phyloP scores from a whole-genome alignment of 495 filamentous ascomycete genomes.

The Penicillium flavigenum region DNA sequence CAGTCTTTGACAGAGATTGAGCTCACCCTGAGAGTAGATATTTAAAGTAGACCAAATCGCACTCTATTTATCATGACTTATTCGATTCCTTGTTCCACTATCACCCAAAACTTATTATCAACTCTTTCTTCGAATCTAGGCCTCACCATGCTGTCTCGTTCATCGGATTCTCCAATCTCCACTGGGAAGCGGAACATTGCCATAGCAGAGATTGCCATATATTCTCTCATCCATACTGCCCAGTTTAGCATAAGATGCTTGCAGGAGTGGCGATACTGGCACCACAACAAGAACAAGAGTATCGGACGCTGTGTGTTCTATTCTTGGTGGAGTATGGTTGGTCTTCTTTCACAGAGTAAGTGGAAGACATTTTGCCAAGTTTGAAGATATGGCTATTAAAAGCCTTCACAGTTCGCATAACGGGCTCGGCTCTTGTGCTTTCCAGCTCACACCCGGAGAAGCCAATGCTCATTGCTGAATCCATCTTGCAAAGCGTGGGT shows the following conservation, averaged over 20 bases:
- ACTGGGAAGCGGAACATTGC: constrained; percentile 24
- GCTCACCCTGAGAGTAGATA: background rate
- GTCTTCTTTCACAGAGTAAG: constrained; percentile 32
- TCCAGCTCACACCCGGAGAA: constrained; percentile 20
- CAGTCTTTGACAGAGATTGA: constrained; percentile 2
- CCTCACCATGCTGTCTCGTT: constrained; percentile 12
- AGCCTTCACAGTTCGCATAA: constrained; percentile 29
- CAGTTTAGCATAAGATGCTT: constrained; percentile 28
- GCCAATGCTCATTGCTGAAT: constrained; percentile 29
- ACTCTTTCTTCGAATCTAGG: background rate
- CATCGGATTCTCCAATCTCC: constrained; percentile 18
- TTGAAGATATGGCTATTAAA: background rate
- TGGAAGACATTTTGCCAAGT: background rate
- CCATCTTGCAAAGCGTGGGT: constrained; percentile 31
- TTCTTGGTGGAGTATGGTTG: constrained; percentile 34
- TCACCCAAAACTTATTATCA: background rate
- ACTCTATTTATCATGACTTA: background rate
- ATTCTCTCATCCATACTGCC: constrained; percentile 24
- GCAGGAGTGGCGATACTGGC: constrained; percentile 38
- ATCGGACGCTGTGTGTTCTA: constrained; percentile 29
- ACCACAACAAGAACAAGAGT: constrained; percentile 27
- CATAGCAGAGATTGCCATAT: constrained; percentile 32
- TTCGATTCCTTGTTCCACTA: background rate
- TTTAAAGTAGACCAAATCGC: background rate
- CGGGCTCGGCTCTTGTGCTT: constrained; percentile 30